A percentile compares a stretch with the other conserved stretches of the same genome.
Conservation (phyloP, 805 yeast genomes). For the Starmerella tilneyi region DNA sequence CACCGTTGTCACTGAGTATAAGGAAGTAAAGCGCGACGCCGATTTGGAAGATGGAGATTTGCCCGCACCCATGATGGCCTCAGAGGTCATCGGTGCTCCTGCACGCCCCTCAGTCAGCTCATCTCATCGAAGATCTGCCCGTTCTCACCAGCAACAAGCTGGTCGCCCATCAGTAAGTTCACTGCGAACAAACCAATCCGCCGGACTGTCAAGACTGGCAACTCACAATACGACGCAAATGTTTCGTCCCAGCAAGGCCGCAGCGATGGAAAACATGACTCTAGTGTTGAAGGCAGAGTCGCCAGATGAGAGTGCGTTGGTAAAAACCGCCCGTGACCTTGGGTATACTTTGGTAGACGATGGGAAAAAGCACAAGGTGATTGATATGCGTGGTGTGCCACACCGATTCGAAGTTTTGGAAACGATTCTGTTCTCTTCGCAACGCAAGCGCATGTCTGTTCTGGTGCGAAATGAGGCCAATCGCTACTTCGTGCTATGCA, state of each 20-base stretch:
- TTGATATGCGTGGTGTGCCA: conserved; percentile 39
- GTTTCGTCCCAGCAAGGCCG: conserved; percentile 3
- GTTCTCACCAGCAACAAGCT: background rate
- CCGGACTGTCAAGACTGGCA: background rate
- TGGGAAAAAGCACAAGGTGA: conserved; percentile 39
- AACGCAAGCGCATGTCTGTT: conserved; percentile 72
- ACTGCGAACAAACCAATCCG: background rate
- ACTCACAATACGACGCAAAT: background rate
- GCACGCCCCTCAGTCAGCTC: conserved; percentile 1
- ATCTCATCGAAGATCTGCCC: background rate
- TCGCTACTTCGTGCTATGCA: conserved; percentile 42
- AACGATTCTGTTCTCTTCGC: conserved; percentile 54
- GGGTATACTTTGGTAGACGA: conserved; percentile 55
- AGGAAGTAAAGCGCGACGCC: background rate
- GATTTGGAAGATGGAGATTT: conserved; percentile 6
- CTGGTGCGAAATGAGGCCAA: conserved; percentile 41
- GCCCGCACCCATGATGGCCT: conserved; percentile 7
- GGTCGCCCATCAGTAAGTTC: conserved; percentile 14
- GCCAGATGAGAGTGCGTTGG: conserved; percentile 75
- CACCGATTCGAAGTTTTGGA: conserved; percentile 43
- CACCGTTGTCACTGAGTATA: conserved; percentile 53
- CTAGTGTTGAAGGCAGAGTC: conserved; percentile 64
- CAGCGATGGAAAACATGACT: conserved; percentile 27
- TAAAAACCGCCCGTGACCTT: conserved; percentile 62
- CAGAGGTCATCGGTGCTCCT: conserved; percentile 8